A percentile compares a stretch with the other conserved stretches of the same genome.
These are phyloP conservation scores for Sophora flavescens DNA, from an alignment of 306 rosid species.

Conservation along the genomic window DNA sequence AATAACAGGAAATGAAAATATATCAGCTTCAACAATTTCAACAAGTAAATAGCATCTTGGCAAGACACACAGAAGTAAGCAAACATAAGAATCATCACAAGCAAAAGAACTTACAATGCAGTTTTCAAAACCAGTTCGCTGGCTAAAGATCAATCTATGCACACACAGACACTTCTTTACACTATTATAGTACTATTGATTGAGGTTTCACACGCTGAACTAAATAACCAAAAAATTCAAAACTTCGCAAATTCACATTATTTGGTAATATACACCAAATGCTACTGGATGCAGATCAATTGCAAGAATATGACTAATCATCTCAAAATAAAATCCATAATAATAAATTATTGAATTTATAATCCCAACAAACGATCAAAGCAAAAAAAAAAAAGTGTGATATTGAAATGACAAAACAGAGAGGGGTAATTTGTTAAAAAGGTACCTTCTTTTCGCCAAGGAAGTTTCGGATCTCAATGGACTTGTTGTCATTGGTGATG, in stretches of 20 bases:
- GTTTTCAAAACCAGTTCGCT: neutral
- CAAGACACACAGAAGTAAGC: too few relatives aligned
- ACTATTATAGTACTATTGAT: too few relatives aligned
- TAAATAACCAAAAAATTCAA: neutral
- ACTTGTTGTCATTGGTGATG: constrained; percentile 48
- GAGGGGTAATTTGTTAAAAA: neutral
- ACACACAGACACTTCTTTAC: too few relatives aligned
- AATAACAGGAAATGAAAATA: neutral
- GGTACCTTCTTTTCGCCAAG: constrained; percentile 77
- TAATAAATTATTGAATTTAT: neutral
- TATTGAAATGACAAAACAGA: neutral
- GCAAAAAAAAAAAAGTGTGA: too few relatives aligned
- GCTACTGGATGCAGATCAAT: neutral
- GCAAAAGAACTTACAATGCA: neutral
- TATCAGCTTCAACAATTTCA: neutral
- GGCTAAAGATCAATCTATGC: neutral
- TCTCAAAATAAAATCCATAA: neutral
- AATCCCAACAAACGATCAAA: neutral
- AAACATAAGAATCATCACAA: neutral
- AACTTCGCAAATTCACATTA: neutral
- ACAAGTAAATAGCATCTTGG: neutral
- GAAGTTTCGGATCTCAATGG: constrained; percentile 82
- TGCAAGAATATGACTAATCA: neutral
- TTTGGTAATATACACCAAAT: neutral
- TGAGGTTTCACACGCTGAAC: neutral